phyloP scores from a whole-genome alignment of 2,329 filamentous ascomycete species.

The Davidsoniella australis region DNA sequence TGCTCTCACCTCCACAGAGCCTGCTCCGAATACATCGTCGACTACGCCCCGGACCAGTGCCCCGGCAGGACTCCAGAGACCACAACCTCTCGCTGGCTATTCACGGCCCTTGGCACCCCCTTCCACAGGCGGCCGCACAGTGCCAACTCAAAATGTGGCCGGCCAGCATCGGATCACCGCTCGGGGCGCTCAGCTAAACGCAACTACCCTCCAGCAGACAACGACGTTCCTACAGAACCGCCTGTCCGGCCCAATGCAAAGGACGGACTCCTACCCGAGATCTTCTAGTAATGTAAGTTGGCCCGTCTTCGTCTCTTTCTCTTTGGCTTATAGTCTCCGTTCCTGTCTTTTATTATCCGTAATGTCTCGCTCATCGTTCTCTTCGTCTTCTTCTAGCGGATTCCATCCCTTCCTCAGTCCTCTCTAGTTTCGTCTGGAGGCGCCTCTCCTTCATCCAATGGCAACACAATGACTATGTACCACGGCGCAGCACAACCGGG shows the following conservation, averaged over 20 bases:
- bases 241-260: no score
- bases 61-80: neutral
- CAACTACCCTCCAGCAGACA: constrained; percentile 6
- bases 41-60: no score
- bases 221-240: constrained; percentile 5
- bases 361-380: no score
- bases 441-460: neutral
- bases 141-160: no score
- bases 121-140: no score
- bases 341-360: no score
- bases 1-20: constrained; percentile 23
- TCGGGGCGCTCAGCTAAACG: no score
- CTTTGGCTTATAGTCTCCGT: no score
- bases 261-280: no score
- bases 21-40: neutral
- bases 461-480: constrained; percentile 11
- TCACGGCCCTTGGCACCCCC: neutral
- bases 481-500: constrained; percentile 6
- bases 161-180: no score
- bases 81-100: neutral
- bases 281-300: no score
- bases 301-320: no score
- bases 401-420: neutral
- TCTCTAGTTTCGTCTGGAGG: neutral
- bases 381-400: neutral